Evolutionary conservation across 352 stramenopile genomes (phyloP).

Genomic region (Elongisporangium prolatum): DNA sequence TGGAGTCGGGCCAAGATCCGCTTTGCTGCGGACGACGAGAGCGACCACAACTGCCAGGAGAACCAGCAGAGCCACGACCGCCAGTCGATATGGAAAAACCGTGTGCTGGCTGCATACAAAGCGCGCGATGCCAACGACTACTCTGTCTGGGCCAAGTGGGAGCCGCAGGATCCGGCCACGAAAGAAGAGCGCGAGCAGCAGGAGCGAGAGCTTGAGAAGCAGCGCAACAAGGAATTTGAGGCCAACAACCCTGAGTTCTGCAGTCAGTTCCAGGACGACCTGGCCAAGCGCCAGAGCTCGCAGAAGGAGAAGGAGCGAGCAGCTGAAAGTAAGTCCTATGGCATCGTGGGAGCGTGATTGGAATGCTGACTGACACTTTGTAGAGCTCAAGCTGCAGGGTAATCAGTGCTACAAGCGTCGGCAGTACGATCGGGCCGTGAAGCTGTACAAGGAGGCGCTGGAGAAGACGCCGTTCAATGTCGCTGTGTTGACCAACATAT

Average conservation of each 20-base stretch:
- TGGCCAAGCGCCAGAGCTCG: conserved; percentile 49
- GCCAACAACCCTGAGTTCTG: conserved; percentile 76
- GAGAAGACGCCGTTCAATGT: conserved; percentile 49
- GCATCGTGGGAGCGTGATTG: not conserved
- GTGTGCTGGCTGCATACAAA: conserved; percentile 65
- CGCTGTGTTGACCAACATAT: conserved; percentile 65
- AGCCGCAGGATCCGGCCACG: conserved; percentile 63
- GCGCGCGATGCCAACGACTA: conserved; percentile 78
- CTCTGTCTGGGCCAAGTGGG: conserved; percentile 73
- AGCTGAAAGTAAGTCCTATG: conserved; percentile 37
- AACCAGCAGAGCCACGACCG: conserved; percentile 8
- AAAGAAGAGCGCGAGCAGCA: conserved; percentile 53
- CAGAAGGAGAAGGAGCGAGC: conserved; percentile 43
- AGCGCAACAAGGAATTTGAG: conserved; percentile 71
- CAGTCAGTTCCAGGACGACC: conserved; percentile 69
- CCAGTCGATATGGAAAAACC: conserved; percentile 40
- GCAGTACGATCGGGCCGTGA: conserved; percentile 48
- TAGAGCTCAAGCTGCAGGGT: conserved; percentile 53
- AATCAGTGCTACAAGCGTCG: conserved; percentile 61
- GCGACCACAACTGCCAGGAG: conserved; percentile 5
- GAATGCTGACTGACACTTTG: conserved; percentile 3
- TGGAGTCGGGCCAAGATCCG: conserved; percentile 61
- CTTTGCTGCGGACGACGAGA: conserved; percentile 26
- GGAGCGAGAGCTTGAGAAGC: conserved; percentile 48
- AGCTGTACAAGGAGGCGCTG: conserved; percentile 68